phyloP scores from a whole-genome alignment of 441 rosid species.

The Syzygium malaccense region DNA sequence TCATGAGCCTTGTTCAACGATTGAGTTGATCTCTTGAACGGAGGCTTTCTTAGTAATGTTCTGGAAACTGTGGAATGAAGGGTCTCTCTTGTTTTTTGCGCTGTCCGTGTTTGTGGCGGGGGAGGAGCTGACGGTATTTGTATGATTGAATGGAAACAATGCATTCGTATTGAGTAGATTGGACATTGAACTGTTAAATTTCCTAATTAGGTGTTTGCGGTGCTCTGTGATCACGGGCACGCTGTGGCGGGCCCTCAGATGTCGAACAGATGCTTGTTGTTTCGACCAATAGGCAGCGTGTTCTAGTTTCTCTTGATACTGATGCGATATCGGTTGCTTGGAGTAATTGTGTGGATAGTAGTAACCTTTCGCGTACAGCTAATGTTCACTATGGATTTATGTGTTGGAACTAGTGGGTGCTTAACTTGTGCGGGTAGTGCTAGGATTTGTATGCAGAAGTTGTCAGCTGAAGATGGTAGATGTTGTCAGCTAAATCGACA shows the following conservation, averaged over 20 bases:
- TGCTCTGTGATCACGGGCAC: not conserved
- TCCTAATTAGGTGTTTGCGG: not conserved
- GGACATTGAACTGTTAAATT: not conserved
- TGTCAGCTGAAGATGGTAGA: not conserved
- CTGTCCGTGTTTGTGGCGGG: not conserved
- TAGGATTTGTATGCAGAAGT: not conserved
- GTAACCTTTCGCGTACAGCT: not conserved
- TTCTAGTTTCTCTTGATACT: not conserved
- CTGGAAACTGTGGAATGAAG: not conserved
- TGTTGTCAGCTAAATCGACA: not conserved
- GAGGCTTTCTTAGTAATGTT: not conserved
- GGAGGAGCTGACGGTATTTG: not conserved
- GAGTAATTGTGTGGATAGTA: not conserved
- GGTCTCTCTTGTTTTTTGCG: not conserved
- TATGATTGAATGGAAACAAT: not conserved
- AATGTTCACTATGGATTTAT: not conserved
- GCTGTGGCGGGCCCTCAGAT: not conserved
- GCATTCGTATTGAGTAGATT: not conserved
- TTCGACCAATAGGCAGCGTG: not conserved
- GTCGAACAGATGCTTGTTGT: not conserved
- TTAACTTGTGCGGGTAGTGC: not conserved
- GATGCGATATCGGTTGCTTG: not conserved
- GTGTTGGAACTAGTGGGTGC: not conserved
- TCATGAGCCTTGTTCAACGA: not conserved
- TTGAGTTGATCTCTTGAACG: not conserved